Conservation (phyloP, 169 alveolate genomes). For the Plasmodium vivax region DNA sequence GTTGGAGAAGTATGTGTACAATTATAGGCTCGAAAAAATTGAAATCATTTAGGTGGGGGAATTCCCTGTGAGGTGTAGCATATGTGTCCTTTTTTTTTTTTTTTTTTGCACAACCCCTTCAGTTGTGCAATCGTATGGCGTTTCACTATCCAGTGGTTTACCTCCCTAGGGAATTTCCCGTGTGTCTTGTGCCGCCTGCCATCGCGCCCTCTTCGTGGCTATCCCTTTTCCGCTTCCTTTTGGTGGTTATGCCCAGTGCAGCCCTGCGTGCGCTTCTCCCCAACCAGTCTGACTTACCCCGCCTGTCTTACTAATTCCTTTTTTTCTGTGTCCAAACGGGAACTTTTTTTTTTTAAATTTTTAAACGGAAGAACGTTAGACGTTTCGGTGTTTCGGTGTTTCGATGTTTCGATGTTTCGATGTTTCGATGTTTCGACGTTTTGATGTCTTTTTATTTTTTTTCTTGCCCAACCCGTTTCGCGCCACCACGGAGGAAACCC, state of each 20-base stretch:
- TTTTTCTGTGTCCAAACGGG: background rate
- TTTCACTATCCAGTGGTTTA: background rate
- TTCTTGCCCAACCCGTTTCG: background rate
- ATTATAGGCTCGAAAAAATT: constrained; percentile 55
- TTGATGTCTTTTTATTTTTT: background rate
- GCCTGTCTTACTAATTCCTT: background rate
- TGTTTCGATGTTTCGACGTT: background rate
- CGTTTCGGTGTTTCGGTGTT: background rate
- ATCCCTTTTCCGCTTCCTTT: background rate
- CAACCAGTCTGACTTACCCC: background rate
- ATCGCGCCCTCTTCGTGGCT: background rate
- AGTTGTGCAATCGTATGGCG: background rate
- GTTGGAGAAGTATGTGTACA: constrained; percentile 65
- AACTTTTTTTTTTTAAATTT: background rate
- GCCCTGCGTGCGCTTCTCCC: background rate
- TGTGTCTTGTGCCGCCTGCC: background rate
- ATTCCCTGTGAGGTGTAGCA: background rate
- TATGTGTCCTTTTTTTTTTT: background rate
- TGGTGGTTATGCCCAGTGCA: background rate
- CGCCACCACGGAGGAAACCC: background rate
- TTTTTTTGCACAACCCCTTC: background rate
- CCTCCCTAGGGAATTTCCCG: background rate
- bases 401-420: background rate
- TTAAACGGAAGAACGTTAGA: background rate
- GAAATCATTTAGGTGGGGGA: constrained; percentile 11